Conservation (phyloP, 1,284 basidiomycete species). For the Exobasidium rhododendri region DNA sequence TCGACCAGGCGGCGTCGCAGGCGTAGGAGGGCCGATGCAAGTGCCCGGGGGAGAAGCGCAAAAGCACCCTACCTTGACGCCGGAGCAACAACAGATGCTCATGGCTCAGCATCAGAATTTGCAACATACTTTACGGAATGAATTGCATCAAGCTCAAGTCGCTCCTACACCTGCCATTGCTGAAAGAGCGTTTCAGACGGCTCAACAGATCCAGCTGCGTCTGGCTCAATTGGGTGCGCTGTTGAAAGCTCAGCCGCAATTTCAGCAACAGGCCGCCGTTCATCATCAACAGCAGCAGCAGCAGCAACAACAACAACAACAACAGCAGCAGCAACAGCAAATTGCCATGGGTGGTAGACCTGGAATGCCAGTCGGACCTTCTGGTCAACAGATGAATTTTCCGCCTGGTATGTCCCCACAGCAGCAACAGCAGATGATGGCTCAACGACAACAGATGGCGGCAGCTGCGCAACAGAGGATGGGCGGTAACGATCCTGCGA, state of each 20-base stretch:
- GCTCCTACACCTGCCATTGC: constrained; percentile 39
- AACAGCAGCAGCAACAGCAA: constrained; percentile 14
- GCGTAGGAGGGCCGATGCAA: background rate
- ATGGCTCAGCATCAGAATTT: constrained; percentile 43
- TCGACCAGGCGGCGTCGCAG: background rate
- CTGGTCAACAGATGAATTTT: background rate
- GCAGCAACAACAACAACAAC: constrained; percentile 15
- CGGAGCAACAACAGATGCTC: constrained; percentile 45
- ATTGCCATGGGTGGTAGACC: constrained; percentile 6
- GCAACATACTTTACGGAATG: constrained; percentile 39
- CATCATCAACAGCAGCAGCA: constrained; percentile 17
- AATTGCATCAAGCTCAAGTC: constrained; percentile 48
- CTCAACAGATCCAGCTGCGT: constrained; percentile 42
- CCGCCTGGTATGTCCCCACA: constrained; percentile 8
- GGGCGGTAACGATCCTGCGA: constrained; percentile 41
- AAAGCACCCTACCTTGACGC: constrained; percentile 23
- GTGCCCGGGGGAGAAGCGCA: background rate
- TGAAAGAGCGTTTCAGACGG: constrained; percentile 42
- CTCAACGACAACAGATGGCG: constrained; percentile 24
- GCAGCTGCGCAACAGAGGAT: constrained; percentile 26
- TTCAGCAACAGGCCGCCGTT: constrained; percentile 29
- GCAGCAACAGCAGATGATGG: constrained; percentile 27
- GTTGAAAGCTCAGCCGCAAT: constrained; percentile 8
- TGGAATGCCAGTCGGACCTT: constrained; percentile 16
- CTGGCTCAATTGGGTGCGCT: constrained; percentile 27